phyloP scores from a whole-genome alignment of 257 asterid species.

The Solanum paucissectum region DNA sequence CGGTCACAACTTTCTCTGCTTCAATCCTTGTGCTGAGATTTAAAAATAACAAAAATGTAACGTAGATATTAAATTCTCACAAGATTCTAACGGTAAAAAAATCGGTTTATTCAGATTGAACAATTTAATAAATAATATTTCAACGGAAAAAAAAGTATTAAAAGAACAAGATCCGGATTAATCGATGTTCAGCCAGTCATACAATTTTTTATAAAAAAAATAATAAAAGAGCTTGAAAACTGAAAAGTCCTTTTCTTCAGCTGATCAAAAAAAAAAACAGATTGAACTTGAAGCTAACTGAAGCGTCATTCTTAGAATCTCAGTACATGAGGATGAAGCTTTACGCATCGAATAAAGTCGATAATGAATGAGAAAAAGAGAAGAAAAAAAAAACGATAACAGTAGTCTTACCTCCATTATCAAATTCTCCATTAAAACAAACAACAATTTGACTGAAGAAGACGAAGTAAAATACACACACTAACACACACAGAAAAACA shows the following conservation, averaged over 20 bases:
- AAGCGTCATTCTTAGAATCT: neutral
- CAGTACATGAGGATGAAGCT: constrained; percentile 10
- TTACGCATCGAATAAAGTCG: constrained; percentile 17
- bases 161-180: neutral
- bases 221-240: neutral
- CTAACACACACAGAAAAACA: neutral
- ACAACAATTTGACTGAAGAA: neutral
- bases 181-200: neutral
- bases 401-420: neutral
- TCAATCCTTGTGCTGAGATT: neutral
- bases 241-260: neutral
- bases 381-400: neutral
- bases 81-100: neutral
- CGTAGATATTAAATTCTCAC: neutral
- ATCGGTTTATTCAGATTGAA: neutral
- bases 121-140: neutral
- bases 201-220: neutral
- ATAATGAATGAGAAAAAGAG: neutral
- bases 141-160: neutral
- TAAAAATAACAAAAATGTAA: neutral
- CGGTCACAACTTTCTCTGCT: constrained; percentile 3
- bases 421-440: neutral
- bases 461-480: neutral
- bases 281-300: constrained; percentile 20
- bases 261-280: neutral